Evolutionary conservation across 768 basidiomycete species (phyloP), one percentile per base, ranked within the genome.

Genomic region (Candolleomyces aberdarensis): DNA sequence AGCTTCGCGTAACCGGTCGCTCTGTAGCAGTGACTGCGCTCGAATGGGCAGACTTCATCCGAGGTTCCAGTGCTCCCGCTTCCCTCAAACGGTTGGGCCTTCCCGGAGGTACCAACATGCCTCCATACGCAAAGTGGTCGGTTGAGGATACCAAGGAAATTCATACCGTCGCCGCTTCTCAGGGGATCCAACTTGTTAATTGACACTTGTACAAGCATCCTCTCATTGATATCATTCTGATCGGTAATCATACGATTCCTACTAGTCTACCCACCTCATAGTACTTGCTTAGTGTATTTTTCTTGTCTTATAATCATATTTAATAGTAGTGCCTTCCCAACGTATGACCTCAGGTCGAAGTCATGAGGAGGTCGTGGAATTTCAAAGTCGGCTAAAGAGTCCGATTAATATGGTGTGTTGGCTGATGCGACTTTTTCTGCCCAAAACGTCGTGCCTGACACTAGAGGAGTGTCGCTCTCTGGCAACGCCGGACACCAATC

Each of bases 11-110:
- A 14, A 64, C 64, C 5, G 82, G 82, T 10, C 75, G 82, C 26
- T 69, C 63, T 41, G 69, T 78, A 10, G 69, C 72, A n/a, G 62
- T 83, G 22, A 63, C 69, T 7, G 62, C 74, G 29, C 58, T 70
- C 19, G 78, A 80, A 62, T 85, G 83, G 84, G 66, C 63, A 5
- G 52, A 65, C 17, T 79, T 81, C 58, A 66, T 84, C 46, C 26
- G 26, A 26, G 52, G 58, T 10, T 77, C 72, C 40, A 74, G 77
- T 4, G 65, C 68, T 9, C 64, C 80, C 6, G 63, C 75, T 6
- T 68, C 63, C 7, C 69, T 83, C 53, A 72, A 69, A 32, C 65
- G 65, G 13, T 67, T 84, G 6, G 65, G 68, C 5, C 58, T 80
- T 31, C 75, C 82, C 5, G 68, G 72, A 63, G 79, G 78, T 1